Evolutionary conservation across 1,284 basidiomycete species (phyloP).

Genomic region (Leccinum subspadiceum): DNA sequence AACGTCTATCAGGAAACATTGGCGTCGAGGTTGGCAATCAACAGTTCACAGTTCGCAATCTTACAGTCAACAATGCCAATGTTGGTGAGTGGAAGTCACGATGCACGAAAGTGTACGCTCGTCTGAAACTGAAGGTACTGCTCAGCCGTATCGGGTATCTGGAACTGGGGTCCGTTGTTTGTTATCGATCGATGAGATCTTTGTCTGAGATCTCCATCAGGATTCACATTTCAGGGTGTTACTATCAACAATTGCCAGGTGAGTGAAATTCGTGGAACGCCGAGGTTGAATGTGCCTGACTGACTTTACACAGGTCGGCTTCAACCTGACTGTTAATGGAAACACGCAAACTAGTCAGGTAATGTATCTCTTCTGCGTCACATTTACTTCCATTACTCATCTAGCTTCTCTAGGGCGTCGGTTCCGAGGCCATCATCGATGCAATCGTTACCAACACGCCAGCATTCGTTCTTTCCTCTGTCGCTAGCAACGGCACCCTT

Average conservation of each 20-base stretch:
- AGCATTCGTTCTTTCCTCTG: conserved; percentile 29
- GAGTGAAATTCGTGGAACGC: not conserved
- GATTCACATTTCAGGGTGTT: conserved; percentile 47
- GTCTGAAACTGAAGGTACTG: not conserved
- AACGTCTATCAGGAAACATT: conserved; percentile 31
- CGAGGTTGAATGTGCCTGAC: conserved; percentile 1
- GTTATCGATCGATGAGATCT: not conserved
- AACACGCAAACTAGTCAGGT: conserved; percentile 31
- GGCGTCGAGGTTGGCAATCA: conserved; percentile 53
- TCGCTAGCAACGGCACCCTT: conserved; percentile 28
- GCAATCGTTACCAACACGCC: conserved; percentile 40
- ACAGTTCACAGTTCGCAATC: conserved; percentile 55
- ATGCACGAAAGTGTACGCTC: not conserved
- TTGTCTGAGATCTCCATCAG: conserved; percentile 22
- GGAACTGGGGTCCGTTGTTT: conserved; percentile 44
- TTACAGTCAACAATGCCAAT: conserved; percentile 49
- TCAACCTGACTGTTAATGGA: conserved; percentile 44
- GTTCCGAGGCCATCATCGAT: conserved; percentile 47
- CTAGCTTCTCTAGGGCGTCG: conserved; percentile 36
- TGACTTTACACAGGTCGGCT: conserved; percentile 35
- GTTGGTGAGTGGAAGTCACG: conserved; percentile 31
- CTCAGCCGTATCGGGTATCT: conserved; percentile 40
- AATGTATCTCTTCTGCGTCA: not conserved
- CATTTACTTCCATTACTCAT: not conserved
- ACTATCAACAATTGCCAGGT: conserved; percentile 53